Evolutionary conservation across 2,329 filamentous ascomycete species (phyloP).

Genomic region (Microsporum canis): DNA sequence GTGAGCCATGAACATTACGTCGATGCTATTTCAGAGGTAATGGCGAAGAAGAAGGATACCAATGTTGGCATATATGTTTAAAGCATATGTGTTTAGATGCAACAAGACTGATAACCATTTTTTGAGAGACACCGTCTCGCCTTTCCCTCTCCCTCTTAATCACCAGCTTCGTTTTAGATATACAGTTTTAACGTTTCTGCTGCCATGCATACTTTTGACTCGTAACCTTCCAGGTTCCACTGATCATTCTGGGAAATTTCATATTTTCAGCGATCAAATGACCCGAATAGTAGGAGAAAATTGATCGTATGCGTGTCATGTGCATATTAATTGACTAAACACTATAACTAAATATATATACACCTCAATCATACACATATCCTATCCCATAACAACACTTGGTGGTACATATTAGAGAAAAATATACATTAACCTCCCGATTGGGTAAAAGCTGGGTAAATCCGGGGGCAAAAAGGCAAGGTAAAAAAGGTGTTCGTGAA

Average conservation of each 20-base stretch:
- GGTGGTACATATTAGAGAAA: background rate
- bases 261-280: background rate
- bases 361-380: background rate
- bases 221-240: background rate
- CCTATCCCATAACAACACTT: background rate
- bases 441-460: background rate
- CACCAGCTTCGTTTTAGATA: background rate
- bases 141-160: background rate
- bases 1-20: slow-evolving; percentile 98
- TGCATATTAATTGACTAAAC: slow-evolving; percentile 1
- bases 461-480: background rate
- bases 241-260: background rate
- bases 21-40: slow-evolving; percentile 93
- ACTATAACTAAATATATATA: background rate
- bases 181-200: background rate
- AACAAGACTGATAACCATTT: slow-evolving; percentile 2
- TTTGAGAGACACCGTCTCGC: background rate
- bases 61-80: slow-evolving; percentile 35
- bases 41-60: slow-evolving; percentile 75
- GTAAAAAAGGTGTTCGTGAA: background rate
- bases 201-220: background rate
- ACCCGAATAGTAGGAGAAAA: background rate
- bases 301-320: background rate
- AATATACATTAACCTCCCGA: background rate
- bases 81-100: slow-evolving; percentile 31